These are phyloP conservation scores for Amphirosellinia nigrospora DNA, from an alignment of 495 filamentous ascomycete species.

Conservation along the genomic window DNA sequence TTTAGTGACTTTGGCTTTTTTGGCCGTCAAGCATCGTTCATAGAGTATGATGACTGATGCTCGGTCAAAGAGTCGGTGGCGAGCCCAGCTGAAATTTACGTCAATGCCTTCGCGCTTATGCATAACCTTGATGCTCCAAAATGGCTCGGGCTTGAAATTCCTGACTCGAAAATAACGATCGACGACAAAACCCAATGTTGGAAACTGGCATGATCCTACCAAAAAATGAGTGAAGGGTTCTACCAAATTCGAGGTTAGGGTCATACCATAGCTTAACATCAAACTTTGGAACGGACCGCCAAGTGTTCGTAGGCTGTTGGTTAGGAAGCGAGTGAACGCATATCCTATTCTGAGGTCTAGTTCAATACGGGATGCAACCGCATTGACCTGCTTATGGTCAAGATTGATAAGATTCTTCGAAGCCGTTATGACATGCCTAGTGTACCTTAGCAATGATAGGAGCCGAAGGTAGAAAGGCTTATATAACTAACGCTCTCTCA, in stretches of 20 bases:
- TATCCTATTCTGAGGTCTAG: slow-evolving; percentile 90
- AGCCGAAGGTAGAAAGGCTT: not conserved
- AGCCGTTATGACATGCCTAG: slow-evolving; percentile 81
- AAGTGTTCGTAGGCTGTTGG: slow-evolving; percentile 71
- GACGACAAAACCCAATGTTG: slow-evolving; percentile 94
- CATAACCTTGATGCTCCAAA: slow-evolving; percentile 90
- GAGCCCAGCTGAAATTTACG: slow-evolving; percentile 84
- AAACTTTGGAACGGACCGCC: slow-evolving; percentile 65
- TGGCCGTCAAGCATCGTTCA: slow-evolving; percentile 82
- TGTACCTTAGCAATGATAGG: slow-evolving; percentile 27
- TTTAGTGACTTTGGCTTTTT: slow-evolving; percentile 77
- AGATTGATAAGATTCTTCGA: slow-evolving; percentile 76
- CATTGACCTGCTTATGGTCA: slow-evolving; percentile 85
- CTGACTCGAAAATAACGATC: slow-evolving; percentile 91
- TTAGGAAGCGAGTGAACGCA: slow-evolving; percentile 90
- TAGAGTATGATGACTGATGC: slow-evolving; percentile 80
- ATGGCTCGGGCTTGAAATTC: slow-evolving; percentile 90
- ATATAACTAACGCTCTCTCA: slow-evolving; percentile 74
- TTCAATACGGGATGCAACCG: slow-evolving; percentile 89
- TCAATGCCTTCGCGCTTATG: slow-evolving; percentile 77
- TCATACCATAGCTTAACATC: slow-evolving; percentile 84
- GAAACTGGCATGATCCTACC: slow-evolving; percentile 92
- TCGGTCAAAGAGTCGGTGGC: slow-evolving; percentile 86
- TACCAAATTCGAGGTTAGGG: slow-evolving; percentile 18
- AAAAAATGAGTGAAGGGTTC: slow-evolving; percentile 14